These are phyloP conservation scores for Penicillium vulpinum DNA, from an alignment of 2,329 filamentous ascomycete genomes.

Conservation along the genomic window DNA sequence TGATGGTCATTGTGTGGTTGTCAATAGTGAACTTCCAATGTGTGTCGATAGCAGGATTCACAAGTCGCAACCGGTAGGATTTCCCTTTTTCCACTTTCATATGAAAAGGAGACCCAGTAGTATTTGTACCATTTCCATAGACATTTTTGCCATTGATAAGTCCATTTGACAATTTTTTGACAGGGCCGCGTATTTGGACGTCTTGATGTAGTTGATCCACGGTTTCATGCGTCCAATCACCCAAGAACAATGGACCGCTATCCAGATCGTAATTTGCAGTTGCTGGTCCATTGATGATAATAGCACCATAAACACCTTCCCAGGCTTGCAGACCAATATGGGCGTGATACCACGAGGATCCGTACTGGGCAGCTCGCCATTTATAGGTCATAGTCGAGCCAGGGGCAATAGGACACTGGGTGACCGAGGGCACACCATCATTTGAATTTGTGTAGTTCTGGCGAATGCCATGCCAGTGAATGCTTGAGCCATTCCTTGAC, in stretches of 20 bases:
- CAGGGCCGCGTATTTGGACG: slow-evolving; percentile 20
- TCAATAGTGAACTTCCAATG: slow-evolving; percentile 49
- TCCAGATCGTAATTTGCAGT: slow-evolving; percentile 43
- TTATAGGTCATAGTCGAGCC: slow-evolving; percentile 38
- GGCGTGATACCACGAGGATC: slow-evolving; percentile 36
- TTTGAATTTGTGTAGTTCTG: slow-evolving; percentile 33
- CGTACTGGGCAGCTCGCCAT: slow-evolving; percentile 41
- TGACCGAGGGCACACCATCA: slow-evolving; percentile 37
- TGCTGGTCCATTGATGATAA: slow-evolving; percentile 51
- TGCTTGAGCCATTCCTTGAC: slow-evolving; percentile 25
- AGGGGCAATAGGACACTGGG: slow-evolving; percentile 43
- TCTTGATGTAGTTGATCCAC: slow-evolving; percentile 25
- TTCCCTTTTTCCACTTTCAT: slow-evolving; percentile 28
- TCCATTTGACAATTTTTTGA: slow-evolving; percentile 27
- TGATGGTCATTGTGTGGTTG: slow-evolving; percentile 59
- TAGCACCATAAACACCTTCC: slow-evolving; percentile 60
- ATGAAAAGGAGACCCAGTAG: slow-evolving; percentile 41
- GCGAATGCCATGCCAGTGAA: slow-evolving; percentile 40
- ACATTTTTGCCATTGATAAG: slow-evolving; percentile 48
- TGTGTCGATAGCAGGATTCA: slow-evolving; percentile 30
- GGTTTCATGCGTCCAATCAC: slow-evolving; percentile 34
- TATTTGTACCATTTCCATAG: slow-evolving; percentile 24
- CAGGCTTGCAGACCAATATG: slow-evolving; percentile 41
- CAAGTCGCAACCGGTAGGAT: slow-evolving; percentile 29
- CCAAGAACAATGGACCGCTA: slow-evolving; percentile 36